Percentiles rank a stretch among this genome's conserved stretches.
phyloP scores from a whole-genome alignment of 148 eudicot species.

The Rhododendron kiyosumense region DNA sequence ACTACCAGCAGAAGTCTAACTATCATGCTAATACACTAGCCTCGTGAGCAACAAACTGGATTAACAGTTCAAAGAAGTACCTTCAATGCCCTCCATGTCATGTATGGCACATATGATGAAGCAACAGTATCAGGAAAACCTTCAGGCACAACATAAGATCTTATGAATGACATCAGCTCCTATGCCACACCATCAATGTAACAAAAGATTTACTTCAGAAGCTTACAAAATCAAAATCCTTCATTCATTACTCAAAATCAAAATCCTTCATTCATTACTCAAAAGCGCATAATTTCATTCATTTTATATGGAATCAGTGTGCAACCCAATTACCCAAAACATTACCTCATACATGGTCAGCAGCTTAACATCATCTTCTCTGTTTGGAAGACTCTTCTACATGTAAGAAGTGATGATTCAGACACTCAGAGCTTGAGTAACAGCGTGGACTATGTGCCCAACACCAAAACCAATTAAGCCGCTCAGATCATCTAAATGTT shows the following conservation, averaged over 20 bases:
- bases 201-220: conserved; percentile 1
- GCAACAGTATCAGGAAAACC: conserved; percentile 94
- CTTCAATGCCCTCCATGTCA: conserved; percentile 99
- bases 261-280: not conserved
- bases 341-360: not conserved
- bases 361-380: not conserved
- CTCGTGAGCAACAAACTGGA: not conserved
- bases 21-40: not conserved
- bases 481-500: not conserved
- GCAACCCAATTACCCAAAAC: not conserved
- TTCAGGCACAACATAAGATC: conserved; percentile 98
- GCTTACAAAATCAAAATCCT: not conserved
- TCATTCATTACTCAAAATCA: not conserved
- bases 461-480: not conserved
- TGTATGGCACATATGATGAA: conserved; percentile 94
- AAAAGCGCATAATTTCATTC: not conserved
- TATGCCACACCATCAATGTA: conserved; percentile 28
- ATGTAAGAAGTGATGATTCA: not conserved
- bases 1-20: not conserved
- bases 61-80: conserved; percentile 28
- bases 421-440: not conserved
- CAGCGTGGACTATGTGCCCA: not conserved
- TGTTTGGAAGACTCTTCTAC: not conserved
- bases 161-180: conserved; percentile 73
- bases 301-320: not conserved